A percentile compares a stretch with the other conserved stretches of the same genome.
phyloP scores from a whole-genome alignment of 352 stramenopile genomes.

The Phytophthora litchii region DNA sequence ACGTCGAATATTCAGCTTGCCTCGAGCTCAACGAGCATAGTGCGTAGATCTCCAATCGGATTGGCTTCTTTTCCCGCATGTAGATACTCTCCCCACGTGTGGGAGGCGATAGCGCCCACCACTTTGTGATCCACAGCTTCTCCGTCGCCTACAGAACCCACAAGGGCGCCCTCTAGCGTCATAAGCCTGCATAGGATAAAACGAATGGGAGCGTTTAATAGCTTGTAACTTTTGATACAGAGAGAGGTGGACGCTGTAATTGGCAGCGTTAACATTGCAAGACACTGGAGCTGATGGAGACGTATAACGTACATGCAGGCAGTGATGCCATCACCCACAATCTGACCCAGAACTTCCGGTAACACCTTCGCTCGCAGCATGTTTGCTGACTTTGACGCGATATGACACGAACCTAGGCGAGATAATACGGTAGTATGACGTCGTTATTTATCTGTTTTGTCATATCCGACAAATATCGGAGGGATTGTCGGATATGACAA shows the following conservation, averaged over 20 bases:
- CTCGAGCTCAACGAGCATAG: slow-evolving; percentile 80
- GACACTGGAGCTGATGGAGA: background rate
- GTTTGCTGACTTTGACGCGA: background rate
- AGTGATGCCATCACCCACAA: slow-evolving; percentile 74
- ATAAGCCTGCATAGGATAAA: slow-evolving; percentile 53
- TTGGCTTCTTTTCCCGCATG: slow-evolving; percentile 77
- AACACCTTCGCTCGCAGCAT: slow-evolving; percentile 86
- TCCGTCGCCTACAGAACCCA: slow-evolving; percentile 69
- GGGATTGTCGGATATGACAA: too few species aligned
- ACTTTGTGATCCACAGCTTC: slow-evolving; percentile 82
- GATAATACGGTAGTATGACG: too few species aligned
- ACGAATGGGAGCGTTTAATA: background rate
- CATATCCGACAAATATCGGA: too few species aligned
- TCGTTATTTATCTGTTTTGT: too few species aligned
- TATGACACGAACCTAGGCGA: too few species aligned
- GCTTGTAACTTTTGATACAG: slow-evolving; percentile 9
- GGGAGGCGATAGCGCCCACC: slow-evolving; percentile 81
- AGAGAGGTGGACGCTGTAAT: slow-evolving; percentile 1
- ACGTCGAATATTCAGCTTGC: slow-evolving; percentile 16
- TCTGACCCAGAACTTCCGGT: slow-evolving; percentile 78
- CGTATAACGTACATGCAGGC: slow-evolving; percentile 71
- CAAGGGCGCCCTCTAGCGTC: slow-evolving; percentile 86
- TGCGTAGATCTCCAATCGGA: slow-evolving; percentile 53
- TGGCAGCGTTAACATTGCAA: slow-evolving; percentile 2
- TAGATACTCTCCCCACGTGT: slow-evolving; percentile 86